These are phyloP conservation scores for Durio zibethinus DNA, from an alignment of 345 rosid species.

Conservation along the genomic window DNA sequence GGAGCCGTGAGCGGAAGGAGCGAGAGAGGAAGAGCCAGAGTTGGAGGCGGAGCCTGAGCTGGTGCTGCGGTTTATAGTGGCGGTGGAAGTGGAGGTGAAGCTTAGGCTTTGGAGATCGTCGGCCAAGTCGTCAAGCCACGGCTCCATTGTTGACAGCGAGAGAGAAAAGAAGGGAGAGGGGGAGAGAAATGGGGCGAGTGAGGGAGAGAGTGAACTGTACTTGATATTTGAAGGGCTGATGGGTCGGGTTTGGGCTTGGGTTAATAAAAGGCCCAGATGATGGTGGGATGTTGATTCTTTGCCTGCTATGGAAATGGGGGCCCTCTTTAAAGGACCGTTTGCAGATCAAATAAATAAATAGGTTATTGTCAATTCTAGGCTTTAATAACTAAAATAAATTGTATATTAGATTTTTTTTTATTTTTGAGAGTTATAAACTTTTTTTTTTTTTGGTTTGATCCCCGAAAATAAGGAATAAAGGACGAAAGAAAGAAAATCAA, in stretches of 20 bases:
- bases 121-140: constrained; percentile 69
- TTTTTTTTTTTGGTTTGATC: not conserved
- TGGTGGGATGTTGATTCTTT: not conserved
- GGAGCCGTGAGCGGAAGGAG: constrained; percentile 59
- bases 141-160: constrained; percentile 44
- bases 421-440: not conserved
- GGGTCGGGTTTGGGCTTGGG: not conserved
- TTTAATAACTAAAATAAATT: not conserved
- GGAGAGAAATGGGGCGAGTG: not conserved
- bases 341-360: not conserved
- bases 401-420: not conserved
- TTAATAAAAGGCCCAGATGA: not conserved
- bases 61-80: constrained; percentile 62
- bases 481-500: not conserved
- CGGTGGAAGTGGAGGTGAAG: constrained; percentile 63
- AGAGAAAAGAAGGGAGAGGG: not conserved
- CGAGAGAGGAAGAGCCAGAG: constrained; percentile 55
- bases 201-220: not conserved
- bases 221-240: constrained; percentile 9
- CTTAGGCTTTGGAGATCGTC: constrained; percentile 91
- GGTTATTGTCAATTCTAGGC: not conserved
- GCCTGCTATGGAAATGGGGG: not conserved
- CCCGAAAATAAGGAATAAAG: not conserved
- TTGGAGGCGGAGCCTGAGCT: constrained; percentile 64
- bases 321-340: not conserved